Conservation (phyloP, 176 grass and related monocot genomes). For the Stipa capillata region DNA sequence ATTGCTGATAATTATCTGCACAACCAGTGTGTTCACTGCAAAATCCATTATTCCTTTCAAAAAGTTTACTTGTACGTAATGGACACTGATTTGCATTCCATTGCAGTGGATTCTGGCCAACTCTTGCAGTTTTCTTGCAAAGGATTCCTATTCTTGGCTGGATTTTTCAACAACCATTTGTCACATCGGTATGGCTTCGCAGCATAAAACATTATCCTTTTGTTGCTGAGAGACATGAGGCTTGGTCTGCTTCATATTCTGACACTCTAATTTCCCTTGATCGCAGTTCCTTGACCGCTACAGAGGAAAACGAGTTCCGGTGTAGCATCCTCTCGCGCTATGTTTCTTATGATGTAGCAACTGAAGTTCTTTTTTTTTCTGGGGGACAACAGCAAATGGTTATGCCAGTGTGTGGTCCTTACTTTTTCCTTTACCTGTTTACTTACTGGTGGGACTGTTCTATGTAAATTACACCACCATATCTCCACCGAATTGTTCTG, state of each 20-base stretch:
- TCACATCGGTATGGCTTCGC: constrained; percentile 61
- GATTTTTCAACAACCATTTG: constrained; percentile 89
- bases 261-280: neutral
- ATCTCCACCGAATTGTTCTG: neutral
- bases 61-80: neutral
- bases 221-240: neutral
- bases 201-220: neutral
- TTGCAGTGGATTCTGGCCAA: constrained; percentile 95
- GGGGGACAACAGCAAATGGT: constrained; percentile 2
- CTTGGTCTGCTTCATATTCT: neutral
- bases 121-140: constrained; percentile 85
- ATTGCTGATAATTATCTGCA: neutral
- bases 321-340: constrained; percentile 14
- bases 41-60: neutral
- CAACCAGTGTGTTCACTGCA: neutral
- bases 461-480: constrained; percentile 16
- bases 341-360: neutral
- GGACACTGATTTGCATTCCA: neutral
- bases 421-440: neutral
- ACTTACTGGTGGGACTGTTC: constrained; percentile 14
- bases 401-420: neutral
- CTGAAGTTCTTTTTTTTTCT: neutral
- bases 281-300: constrained; percentile 80
- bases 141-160: constrained; percentile 90
- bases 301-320: constrained; percentile 84